Percentiles rank a stretch among this genome's conserved stretches.
Conservation (phyloP, 2,329 filamentous ascomycete species). For the Neonectria neomacrospora region DNA sequence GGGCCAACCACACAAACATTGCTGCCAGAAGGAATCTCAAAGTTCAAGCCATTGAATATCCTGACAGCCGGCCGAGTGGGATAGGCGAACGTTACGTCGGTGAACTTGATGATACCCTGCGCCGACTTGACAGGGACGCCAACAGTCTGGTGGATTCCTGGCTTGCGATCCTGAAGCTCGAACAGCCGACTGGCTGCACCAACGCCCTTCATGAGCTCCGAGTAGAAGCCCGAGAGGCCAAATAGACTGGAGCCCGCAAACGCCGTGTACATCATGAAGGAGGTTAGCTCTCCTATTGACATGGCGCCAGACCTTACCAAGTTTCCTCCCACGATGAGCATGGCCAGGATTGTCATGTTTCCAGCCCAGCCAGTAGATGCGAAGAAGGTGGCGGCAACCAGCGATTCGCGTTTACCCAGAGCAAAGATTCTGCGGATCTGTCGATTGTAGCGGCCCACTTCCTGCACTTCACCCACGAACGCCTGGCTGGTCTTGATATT, state of each 20-base stretch:
- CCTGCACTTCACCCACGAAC: conserved; percentile 91
- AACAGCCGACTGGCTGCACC: conserved; percentile 96
- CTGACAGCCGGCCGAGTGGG: conserved; percentile 90
- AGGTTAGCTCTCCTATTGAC: conserved; percentile 90
- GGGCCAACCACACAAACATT: conserved; percentile 98
- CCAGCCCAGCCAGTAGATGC: conserved; percentile 87
- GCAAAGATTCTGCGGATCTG: conserved; percentile 94
- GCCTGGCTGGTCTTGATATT: conserved; percentile 98
- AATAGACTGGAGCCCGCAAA: conserved; percentile 89
- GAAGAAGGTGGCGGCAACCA: conserved; percentile 93
- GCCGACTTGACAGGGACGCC: conserved; percentile 84
- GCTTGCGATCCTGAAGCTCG: conserved; percentile 90
- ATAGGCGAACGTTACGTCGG: conserved; percentile 88
- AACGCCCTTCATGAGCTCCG: conserved; percentile 98
- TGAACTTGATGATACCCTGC: conserved; percentile 88
- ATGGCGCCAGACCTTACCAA: conserved; percentile 90
- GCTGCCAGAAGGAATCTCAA: conserved; percentile 90
- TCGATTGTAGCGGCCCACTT: conserved; percentile 89
- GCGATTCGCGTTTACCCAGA: conserved; percentile 85
- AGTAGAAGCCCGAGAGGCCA: conserved; percentile 95
- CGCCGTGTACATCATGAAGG: conserved; percentile 98
- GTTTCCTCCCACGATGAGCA: conserved; percentile 89
- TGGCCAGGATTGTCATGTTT: conserved; percentile 93
- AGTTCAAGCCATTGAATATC: conserved; percentile 90
- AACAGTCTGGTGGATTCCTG: conserved; percentile 87